Base-by-base conservation (phyloP, 2,329 filamentous ascomycete species). In the Alternaria angustiovoidea region DNA sequence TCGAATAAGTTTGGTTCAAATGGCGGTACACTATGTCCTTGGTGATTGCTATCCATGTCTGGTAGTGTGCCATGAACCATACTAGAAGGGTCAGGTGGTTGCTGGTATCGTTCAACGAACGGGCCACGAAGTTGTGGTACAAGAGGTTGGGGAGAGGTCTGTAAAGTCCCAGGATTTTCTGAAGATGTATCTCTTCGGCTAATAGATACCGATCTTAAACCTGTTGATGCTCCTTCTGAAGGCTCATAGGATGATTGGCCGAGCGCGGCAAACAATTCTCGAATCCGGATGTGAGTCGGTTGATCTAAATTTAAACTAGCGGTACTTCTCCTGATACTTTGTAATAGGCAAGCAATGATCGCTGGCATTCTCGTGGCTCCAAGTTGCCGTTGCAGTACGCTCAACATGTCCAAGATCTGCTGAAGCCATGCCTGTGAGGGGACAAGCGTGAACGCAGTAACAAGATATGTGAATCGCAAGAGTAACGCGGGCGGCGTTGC, bases 391-490 rank as follows among this genome's bases (percentile, higher is more conserved):
- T 60, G 60, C 38, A 64, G 69, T n/a, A 59, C 54, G 8, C 36
- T 39, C n/a, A 39, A 39, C 36, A 39, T 39, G 4, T 39, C 66
- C 2, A 72, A 41, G 4, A 66, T 67, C 26, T 64, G 61, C 20
- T 68, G 57, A 14, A 70, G 51, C 57, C 62, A 67, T 7, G 64
- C 46, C 16, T 67, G 63, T 30, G 72, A 73, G 5, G 72, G 64
- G 26, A 63, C 57, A 14, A 73, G 51, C 7, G 62, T 60, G 22
- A 72, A 65, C 4, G 60, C 57, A 8, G 67, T 66, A 26, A 63
- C 71, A 32, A 68, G 60, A 54, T 75, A 73, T 0, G 72, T 65
- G 24, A 75, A 54, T 12, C 70, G 73, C 5, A 77, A 63, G 11
- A 76, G 43, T 8, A 72, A 46, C 30, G 73, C 72, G 44, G 71